Evolutionary conservation across 495 filamentous ascomycete genomes (phyloP).

Genomic region (Pyronema omphalodes): DNA sequence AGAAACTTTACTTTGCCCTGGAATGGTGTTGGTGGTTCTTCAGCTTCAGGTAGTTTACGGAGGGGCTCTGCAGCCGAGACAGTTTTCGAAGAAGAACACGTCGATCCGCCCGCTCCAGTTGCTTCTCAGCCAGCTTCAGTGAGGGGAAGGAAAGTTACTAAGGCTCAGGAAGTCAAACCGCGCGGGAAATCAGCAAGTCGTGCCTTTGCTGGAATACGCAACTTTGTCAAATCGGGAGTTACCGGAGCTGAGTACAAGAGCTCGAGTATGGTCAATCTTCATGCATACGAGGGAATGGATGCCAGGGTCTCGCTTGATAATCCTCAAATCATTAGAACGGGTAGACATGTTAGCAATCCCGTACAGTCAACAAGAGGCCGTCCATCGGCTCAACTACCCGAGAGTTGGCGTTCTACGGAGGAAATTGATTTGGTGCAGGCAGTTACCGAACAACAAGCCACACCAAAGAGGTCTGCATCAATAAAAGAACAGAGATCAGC

Average conservation of each 20-base stretch:
- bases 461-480: neutral
- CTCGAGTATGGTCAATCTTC: neutral
- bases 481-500: conserved; percentile 2
- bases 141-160: too few species aligned
- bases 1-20: conserved; percentile 9
- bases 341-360: too few species aligned
- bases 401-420: too few species aligned
- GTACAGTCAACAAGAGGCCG: too few species aligned
- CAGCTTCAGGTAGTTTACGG: neutral
- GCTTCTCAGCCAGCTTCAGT: too few species aligned
- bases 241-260: conserved; percentile 1
- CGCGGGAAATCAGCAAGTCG: neutral
- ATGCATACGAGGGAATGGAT: neutral
- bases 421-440: too few species aligned
- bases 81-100: neutral
- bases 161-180: too few species aligned
- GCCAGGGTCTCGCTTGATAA: neutral
- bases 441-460: too few species aligned
- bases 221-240: conserved; percentile 3
- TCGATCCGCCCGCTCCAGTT: neutral
- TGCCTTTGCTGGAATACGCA: neutral
- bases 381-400: too few species aligned
- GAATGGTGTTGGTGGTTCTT: neutral
- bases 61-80: neutral
- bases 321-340: neutral